Percentiles rank a stretch among this genome's conserved stretches.
Conservation (phyloP, 768 basidiomycete genomes). For the Russula sp. region DNA sequence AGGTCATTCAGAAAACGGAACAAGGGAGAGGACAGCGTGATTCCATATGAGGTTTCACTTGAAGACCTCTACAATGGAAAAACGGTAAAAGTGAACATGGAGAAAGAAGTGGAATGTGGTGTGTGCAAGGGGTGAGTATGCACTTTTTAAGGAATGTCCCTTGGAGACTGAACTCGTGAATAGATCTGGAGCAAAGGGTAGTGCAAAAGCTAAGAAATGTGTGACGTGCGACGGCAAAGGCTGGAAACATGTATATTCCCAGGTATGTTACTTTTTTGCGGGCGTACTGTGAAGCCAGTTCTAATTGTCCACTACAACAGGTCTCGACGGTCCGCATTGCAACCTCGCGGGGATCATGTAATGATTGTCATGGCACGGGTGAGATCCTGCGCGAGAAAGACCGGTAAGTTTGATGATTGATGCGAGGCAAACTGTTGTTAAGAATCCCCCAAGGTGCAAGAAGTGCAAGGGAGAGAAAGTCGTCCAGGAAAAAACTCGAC, state of each 20-base stretch:
- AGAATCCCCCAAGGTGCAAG: constrained; percentile 60
- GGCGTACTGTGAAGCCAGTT: neutral
- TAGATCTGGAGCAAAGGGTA: constrained; percentile 77
- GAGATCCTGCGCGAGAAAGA: constrained; percentile 79
- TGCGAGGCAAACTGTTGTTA: neutral
- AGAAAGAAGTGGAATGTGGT: constrained; percentile 73
- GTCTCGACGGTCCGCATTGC: constrained; percentile 42
- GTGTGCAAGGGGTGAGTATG: constrained; percentile 70
- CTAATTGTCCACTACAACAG: constrained; percentile 23
- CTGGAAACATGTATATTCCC: constrained; percentile 53
- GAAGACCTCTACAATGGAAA: constrained; percentile 94
- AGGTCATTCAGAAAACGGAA: constrained; percentile 33
- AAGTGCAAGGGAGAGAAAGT: constrained; percentile 88
- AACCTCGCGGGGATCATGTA: constrained; percentile 48
- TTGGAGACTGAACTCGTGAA: constrained; percentile 9
- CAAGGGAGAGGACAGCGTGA: constrained; percentile 65
- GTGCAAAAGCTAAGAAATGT: constrained; percentile 81
- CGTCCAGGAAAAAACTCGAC: constrained; percentile 80
- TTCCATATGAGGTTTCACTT: constrained; percentile 77
- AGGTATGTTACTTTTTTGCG: constrained; percentile 32
- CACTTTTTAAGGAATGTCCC: constrained; percentile 9
- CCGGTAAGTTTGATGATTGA: constrained; percentile 38
- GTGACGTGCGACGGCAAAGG: constrained; percentile 79
- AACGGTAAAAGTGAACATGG: constrained; percentile 80
- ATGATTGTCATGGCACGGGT: constrained; percentile 63